Evolutionary conservation across 768 basidiomycete species (phyloP).

Genomic region (Tylopilus balloui): DNA sequence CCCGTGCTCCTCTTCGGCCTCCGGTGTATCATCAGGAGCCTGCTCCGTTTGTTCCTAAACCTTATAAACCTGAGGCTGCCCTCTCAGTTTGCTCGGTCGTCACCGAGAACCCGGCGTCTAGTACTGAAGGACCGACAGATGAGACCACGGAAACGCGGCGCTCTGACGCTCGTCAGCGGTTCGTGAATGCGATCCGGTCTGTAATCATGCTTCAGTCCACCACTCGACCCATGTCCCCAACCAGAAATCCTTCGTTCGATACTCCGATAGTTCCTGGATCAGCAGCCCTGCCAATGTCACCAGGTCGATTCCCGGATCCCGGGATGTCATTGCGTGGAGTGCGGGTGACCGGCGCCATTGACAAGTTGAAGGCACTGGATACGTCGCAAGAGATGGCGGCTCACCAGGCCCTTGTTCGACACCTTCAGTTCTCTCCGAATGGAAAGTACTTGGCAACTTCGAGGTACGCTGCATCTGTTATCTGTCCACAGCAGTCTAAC

Average conservation of each 20-base stretch:
- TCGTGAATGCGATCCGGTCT: conserved; percentile 41
- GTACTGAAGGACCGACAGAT: conserved; percentile 26
- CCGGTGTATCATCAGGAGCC: conserved; percentile 23
- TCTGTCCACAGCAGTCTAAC: conserved; percentile 3
- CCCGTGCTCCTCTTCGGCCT: conserved; percentile 10
- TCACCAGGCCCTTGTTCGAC: conserved; percentile 48
- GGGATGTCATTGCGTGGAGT: conserved; percentile 34
- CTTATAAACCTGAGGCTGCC: conserved; percentile 22
- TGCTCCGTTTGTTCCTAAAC: conserved; percentile 13
- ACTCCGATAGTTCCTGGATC: conserved; percentile 23
- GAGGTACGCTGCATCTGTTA: conserved; percentile 31
- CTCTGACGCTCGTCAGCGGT: conserved; percentile 34
- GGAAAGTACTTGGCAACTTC: conserved; percentile 52
- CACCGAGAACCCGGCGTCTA: conserved; percentile 27
- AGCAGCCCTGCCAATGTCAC: conserved; percentile 25
- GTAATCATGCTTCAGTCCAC: conserved; percentile 43
- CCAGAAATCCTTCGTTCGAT: conserved; percentile 29
- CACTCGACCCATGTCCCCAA: conserved; percentile 28
- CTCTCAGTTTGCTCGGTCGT: conserved; percentile 25
- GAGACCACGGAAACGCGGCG: conserved; percentile 25
- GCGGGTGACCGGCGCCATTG: conserved; percentile 39
- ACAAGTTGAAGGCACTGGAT: conserved; percentile 38
- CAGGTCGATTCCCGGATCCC: conserved; percentile 32
- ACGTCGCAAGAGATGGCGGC: conserved; percentile 41
- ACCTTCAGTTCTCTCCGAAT: conserved; percentile 53